Evolutionary conservation across 192 early-diverging fungal genomes (phyloP).

Genomic region (Endogone sp.): DNA sequence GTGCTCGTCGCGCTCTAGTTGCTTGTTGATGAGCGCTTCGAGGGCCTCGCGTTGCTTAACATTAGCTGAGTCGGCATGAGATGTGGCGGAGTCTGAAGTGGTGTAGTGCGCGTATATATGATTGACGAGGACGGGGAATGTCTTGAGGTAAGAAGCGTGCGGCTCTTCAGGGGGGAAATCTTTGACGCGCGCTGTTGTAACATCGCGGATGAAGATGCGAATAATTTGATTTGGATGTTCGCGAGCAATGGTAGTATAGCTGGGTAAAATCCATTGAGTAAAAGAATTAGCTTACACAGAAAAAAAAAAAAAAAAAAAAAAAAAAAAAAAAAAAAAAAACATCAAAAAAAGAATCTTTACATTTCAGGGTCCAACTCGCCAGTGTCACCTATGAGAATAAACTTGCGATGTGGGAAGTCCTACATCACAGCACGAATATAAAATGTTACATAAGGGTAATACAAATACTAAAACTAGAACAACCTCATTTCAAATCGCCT

Average conservation of each 20-base stretch:
- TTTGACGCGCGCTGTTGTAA: constrained; percentile 23
- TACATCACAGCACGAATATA: constrained; percentile 29
- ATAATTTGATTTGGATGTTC: constrained; percentile 27
- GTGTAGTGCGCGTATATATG: not conserved
- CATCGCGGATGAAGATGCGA: constrained; percentile 37
- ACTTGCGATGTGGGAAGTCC: constrained; percentile 78
- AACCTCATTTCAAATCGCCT: no score
- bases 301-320: not conserved
- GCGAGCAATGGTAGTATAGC: constrained; percentile 22
- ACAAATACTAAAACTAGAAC: not conserved
- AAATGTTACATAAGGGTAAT: no score
- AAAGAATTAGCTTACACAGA: constrained; percentile 1
- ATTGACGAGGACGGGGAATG: not conserved
- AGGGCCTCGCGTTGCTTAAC: not conserved
- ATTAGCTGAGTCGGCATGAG: no score
- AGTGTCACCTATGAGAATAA: constrained; percentile 87
- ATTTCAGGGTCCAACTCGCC: constrained; percentile 90
- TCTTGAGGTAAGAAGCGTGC: not conserved
- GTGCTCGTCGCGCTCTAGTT: not conserved
- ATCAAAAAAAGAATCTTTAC: constrained; percentile 34
- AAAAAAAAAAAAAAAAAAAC: constrained; percentile 2
- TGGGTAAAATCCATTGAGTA: constrained; percentile 6
- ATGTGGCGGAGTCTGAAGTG: not conserved
- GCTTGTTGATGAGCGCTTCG: not conserved
- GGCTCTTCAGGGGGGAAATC: not conserved